A percentile compares a stretch with the other conserved stretches of the same genome.
Evolutionary conservation across 2,329 filamentous ascomycete genomes (phyloP).

Genomic region (Sporothrix phasma): DNA sequence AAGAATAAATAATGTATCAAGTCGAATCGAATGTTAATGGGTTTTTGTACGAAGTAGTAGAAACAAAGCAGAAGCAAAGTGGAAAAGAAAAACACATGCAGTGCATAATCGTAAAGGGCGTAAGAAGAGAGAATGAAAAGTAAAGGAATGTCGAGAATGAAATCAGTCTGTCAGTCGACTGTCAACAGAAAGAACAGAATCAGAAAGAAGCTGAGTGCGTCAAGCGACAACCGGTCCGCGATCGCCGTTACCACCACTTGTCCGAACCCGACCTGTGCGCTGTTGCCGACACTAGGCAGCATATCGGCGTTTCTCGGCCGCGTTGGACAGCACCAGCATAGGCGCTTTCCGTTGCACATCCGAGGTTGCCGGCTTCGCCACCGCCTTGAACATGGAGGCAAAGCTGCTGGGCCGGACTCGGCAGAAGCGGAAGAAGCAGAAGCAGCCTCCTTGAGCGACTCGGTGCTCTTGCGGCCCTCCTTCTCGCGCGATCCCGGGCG

Average conservation of each 20-base stretch:
- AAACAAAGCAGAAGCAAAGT: not conserved
- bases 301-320: slow-evolving; percentile 70
- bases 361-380: slow-evolving; percentile 44
- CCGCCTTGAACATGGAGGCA: slow-evolving; percentile 56
- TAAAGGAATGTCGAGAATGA: not conserved
- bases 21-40: not conserved
- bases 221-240: no score
- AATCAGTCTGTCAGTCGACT: no score
- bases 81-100: slow-evolving; percentile 5
- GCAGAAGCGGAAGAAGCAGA: slow-evolving; percentile 23
- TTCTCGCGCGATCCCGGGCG: slow-evolving; percentile 62
- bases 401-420: slow-evolving; percentile 51
- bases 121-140: not conserved
- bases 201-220: no score
- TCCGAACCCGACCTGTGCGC: no score
- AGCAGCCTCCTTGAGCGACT: slow-evolving; percentile 50
- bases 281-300: no score
- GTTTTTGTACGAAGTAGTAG: not conserved
- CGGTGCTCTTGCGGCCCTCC: slow-evolving; percentile 44
- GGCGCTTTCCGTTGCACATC: slow-evolving; percentile 65
- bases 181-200: no score
- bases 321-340: slow-evolving; percentile 70
- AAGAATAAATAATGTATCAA: not conserved
- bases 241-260: no score
- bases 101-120: slow-evolving; percentile 11